Percentiles rank a stretch among this genome's conserved stretches.
Conservation (phyloP, 2,329 filamentous ascomycete species). For the Cladosporium sp. region DNA sequence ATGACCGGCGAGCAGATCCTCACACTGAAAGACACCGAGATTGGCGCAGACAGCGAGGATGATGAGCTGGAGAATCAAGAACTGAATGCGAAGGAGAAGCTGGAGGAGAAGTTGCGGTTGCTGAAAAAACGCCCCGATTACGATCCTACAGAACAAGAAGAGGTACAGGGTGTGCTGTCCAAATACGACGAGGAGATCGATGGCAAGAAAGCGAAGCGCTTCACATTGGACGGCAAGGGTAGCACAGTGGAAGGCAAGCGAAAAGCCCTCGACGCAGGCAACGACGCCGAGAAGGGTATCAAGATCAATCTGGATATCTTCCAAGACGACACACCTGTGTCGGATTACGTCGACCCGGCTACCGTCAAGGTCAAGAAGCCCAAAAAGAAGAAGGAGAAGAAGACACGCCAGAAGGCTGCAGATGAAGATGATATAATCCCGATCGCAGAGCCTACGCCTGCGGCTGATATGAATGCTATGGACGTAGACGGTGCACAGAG, state of each 20-base stretch:
- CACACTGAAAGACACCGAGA: conserved; percentile 88
- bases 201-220: conserved; percentile 81
- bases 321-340: conserved; percentile 62
- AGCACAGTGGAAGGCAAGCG: conserved; percentile 61
- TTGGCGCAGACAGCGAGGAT: conserved; percentile 74
- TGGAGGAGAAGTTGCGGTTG: conserved; percentile 71
- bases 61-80: conserved; percentile 76
- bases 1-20: conserved; percentile 75
- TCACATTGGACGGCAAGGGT: conserved; percentile 78
- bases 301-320: conserved; percentile 72
- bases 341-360: conserved; percentile 83
- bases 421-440: conserved; percentile 56
- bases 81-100: conserved; percentile 66
- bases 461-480: conserved; percentile 56
- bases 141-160: conserved; percentile 71
- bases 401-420: conserved; percentile 63
- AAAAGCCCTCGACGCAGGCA: conserved; percentile 36
- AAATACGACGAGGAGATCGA: conserved; percentile 96
- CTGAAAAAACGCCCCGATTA: conserved; percentile 91
- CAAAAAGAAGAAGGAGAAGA: conserved; percentile 75
- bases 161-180: conserved; percentile 66
- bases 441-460: conserved; percentile 21
- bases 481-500: conserved; percentile 59
- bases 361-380: conserved; percentile 92
- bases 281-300: conserved; percentile 62